Evolutionary conservation across 257 asterid genomes (phyloP), one percentile per base, ranked within the genome.

Genomic region (Salvia miltiorrhiza): DNA sequence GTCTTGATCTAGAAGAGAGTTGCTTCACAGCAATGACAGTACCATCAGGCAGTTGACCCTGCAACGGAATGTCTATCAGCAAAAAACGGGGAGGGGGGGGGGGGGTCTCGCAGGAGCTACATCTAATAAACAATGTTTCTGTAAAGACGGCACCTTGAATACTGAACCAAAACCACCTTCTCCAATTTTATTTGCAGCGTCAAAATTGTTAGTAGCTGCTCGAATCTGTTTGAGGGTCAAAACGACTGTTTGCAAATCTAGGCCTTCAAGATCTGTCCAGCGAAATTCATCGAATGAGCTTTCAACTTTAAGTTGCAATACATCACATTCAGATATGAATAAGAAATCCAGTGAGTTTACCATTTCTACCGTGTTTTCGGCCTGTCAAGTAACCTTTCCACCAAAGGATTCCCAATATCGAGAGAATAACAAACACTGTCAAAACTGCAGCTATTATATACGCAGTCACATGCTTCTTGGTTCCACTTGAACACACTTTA

Each of bases 101-200:
- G n/a, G n/a, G n/a, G n/a, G n/a, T n/a, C n/a, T n/a, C n/a, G n/a
- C n/a, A n/a, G n/a, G n/a, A n/a, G 23, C 11, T 55, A 32, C 16
- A 11, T 62, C 33, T 7, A 26, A 33, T 28, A 5, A 2, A 24
- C 54, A 48, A 21, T 32, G 17, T 69, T 21, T 32, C 39, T 16
- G 37, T 40, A 37, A 48, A 61, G 70, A 12, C 21, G 61, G 11
- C 73, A 87, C 96, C 97, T 88, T 93, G 88, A 81, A 90, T 44
- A 93, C 98, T 1, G 98, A 82, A 49, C 98, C 98, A 48, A 93
- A 93, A 74, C 98, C 98, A 55, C 98, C 98, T 81, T 93, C 98
- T 40, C 97, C 98, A 48, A 93, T 82, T 84, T 90, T 93, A 75
- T 88, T 88, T 52, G 79, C 55, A 33, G 77, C 53, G 72, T 88